These are phyloP conservation scores for Xylaria cubensis DNA, from an alignment of 495 filamentous ascomycete genomes.

Conservation along the genomic window DNA sequence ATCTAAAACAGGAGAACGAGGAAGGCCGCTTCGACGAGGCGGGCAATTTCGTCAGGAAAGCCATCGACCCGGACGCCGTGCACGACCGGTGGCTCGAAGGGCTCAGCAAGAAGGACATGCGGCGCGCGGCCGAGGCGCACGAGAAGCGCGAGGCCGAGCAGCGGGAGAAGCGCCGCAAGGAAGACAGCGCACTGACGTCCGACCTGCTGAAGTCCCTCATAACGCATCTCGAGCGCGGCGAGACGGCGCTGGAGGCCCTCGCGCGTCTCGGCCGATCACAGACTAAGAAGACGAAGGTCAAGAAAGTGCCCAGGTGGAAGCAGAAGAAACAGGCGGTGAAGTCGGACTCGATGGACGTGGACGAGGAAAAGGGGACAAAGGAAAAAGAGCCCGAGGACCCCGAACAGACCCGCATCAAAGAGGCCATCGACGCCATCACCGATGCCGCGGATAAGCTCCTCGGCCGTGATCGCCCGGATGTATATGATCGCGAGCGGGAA, in stretches of 20 bases:
- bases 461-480: slow-evolving; percentile 77
- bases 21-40: slow-evolving; percentile 89
- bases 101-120: slow-evolving; percentile 90
- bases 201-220: slow-evolving; percentile 80
- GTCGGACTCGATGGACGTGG: slow-evolving; percentile 72
- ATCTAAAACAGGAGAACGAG: slow-evolving; percentile 88
- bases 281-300: slow-evolving; percentile 59
- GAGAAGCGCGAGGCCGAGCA: slow-evolving; percentile 83
- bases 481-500: slow-evolving; percentile 92
- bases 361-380: slow-evolving; percentile 46
- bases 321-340: slow-evolving; percentile 62
- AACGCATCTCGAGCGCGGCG: slow-evolving; percentile 73
- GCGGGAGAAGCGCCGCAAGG: slow-evolving; percentile 67
- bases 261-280: slow-evolving; percentile 77
- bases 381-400: slow-evolving; percentile 65
- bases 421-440: slow-evolving; percentile 81
- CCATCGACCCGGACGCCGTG: slow-evolving; percentile 83
- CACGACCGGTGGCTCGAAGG: slow-evolving; percentile 95
- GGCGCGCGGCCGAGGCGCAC: slow-evolving; percentile 83
- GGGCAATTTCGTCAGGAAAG: slow-evolving; percentile 92
- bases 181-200: slow-evolving; percentile 76
- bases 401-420: slow-evolving; percentile 69
- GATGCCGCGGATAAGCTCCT: slow-evolving; percentile 87
- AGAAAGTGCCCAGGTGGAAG: slow-evolving; percentile 68
- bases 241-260: slow-evolving; percentile 89